Conservation (phyloP, 768 basidiomycete genomes). For the Pisolithus sp. region DNA sequence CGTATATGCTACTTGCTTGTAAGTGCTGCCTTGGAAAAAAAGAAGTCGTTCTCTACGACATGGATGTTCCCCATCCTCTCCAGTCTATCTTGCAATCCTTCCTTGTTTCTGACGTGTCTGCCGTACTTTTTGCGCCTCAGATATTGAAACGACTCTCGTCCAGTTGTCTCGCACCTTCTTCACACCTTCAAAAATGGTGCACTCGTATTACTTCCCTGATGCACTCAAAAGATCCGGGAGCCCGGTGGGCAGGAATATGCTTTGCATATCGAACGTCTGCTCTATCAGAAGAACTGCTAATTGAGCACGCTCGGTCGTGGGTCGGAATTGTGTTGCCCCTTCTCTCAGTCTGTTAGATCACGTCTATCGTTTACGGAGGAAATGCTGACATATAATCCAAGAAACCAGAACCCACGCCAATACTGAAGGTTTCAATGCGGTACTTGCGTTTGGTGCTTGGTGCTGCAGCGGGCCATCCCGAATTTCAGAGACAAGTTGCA, state of each 20-base stretch:
- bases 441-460: conserved; percentile 59
- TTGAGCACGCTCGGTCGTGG: conserved; percentile 73
- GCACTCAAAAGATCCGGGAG: conserved; percentile 70
- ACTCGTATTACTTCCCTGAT: conserved; percentile 68
- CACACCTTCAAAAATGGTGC: conserved; percentile 70
- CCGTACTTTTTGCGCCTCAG: conserved; percentile 53
- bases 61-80: conserved; percentile 48
- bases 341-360: conserved; percentile 54
- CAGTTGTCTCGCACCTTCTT: conserved; percentile 50
- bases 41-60: conserved; percentile 11
- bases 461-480: conserved; percentile 51
- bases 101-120: conserved; percentile 60
- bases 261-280: conserved; percentile 62
- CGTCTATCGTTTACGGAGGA: conserved; percentile 11
- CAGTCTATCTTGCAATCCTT: conserved; percentile 65
- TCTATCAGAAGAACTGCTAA: conserved; percentile 52
- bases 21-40: not conserved
- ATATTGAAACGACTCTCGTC: conserved; percentile 49
- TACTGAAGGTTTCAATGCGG: conserved; percentile 56
- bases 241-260: conserved; percentile 75
- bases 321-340: conserved; percentile 55
- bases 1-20: too few relatives aligned
- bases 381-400: conserved; percentile 27
- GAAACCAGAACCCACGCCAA: conserved; percentile 63
- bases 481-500: conserved; percentile 77